Percentiles rank a stretch among this genome's conserved stretches.
Conservation (phyloP, 257 asterid species). For the Cynanchum wilfordii region DNA sequence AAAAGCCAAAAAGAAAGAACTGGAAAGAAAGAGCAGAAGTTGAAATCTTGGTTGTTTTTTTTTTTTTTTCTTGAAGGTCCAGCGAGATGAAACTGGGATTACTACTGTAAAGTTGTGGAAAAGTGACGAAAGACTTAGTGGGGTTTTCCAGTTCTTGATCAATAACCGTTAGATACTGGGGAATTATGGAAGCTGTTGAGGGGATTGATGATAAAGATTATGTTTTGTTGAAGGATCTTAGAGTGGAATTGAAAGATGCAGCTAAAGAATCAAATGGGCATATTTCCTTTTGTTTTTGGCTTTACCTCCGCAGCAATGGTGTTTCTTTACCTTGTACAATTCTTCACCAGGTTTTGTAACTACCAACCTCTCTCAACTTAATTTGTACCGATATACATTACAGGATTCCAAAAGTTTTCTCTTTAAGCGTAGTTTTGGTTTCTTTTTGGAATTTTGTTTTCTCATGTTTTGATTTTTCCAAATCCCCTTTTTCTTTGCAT, state of each 20-base stretch:
- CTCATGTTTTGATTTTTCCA: not conserved
- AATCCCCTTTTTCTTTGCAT: not conserved
- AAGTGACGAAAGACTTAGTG: not conserved
- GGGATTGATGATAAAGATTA: slow-evolving; percentile 41
- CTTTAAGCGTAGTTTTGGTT: not conserved
- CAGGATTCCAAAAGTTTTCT: not conserved
- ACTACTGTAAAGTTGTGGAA: not conserved
- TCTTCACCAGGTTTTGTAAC: slow-evolving; percentile 59
- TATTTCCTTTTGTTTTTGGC: slow-evolving; percentile 68
- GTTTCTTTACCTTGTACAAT: slow-evolving; percentile 46
- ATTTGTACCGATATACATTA: not conserved
- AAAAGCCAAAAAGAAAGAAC: slow-evolving; percentile 3
- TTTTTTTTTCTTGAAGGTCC: not conserved
- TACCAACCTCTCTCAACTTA: slow-evolving; percentile 14
- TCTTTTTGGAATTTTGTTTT: not conserved
- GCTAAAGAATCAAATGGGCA: slow-evolving; percentile 38
- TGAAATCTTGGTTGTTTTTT: not conserved
- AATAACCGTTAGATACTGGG: slow-evolving; percentile 12
- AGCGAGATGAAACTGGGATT: slow-evolving; percentile 1
- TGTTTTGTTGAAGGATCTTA: slow-evolving; percentile 47
- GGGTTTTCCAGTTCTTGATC: slow-evolving; percentile 22
- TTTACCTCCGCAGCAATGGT: slow-evolving; percentile 45
- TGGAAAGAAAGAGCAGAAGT: not conserved
- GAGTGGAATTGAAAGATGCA: slow-evolving; percentile 42
- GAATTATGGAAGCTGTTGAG: slow-evolving; percentile 27